Conservation (phyloP, 805 yeast species). For the Metschnikowia kofuensis region DNA sequence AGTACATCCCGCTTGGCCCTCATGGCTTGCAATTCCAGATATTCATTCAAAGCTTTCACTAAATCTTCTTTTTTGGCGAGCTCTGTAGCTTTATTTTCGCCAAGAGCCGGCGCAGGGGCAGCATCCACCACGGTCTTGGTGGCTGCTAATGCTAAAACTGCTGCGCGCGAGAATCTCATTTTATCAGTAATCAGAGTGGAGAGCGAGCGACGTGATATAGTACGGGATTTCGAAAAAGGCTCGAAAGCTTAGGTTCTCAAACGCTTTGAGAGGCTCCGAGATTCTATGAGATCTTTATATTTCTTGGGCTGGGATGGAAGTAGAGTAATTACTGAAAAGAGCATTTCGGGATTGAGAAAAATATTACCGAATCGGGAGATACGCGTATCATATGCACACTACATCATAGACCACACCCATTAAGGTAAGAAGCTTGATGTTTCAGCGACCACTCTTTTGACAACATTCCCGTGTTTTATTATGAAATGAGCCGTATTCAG, state of each 20-base stretch:
- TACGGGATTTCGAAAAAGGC: background rate
- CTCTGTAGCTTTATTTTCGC: background rate
- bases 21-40: slow-evolving; percentile 20
- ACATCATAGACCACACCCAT: background rate
- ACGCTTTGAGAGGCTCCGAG: no score
- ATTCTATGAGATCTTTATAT: no score
- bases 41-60: slow-evolving; percentile 23
- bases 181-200: background rate
- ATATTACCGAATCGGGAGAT: background rate
- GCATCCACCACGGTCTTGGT: slow-evolving; percentile 27
- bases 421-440: background rate
- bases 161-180: slow-evolving; percentile 34
- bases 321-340: background rate
- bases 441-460: background rate
- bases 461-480: no score
- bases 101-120: slow-evolving; percentile 29
- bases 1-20: slow-evolving; percentile 30
- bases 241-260: background rate
- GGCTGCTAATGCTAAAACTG: slow-evolving; percentile 29
- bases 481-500: no score
- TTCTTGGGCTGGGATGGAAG: background rate
- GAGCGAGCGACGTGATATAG: slow-evolving; percentile 5
- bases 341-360: background rate
- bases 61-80: slow-evolving; percentile 17
- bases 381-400: background rate